phyloP scores from a whole-genome alignment of 352 stramenopile genomes.

The Globisporangium alternatum region DNA sequence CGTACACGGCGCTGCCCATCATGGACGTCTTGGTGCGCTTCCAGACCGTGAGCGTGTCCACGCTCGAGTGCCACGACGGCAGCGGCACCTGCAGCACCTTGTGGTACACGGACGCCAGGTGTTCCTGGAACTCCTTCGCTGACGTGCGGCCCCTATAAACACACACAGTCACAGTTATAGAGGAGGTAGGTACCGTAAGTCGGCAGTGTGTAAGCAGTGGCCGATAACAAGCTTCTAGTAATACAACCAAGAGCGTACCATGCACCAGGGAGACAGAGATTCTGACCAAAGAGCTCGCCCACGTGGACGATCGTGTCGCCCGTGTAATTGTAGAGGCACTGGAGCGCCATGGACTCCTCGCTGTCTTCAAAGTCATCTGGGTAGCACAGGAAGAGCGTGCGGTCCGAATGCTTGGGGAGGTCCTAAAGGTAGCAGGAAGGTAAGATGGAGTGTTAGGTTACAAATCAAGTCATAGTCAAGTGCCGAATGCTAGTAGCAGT shows the following conservation, averaged over 20 bases:
- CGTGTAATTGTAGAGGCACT: constrained; percentile 89
- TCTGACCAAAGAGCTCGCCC: constrained; percentile 91
- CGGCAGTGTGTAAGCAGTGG: not conserved
- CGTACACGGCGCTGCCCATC: constrained; percentile 77
- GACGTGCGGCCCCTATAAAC: constrained; percentile 84
- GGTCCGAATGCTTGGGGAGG: constrained; percentile 70
- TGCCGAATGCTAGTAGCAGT: not conserved
- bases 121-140: constrained; percentile 89
- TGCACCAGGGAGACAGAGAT: constrained; percentile 82
- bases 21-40: constrained; percentile 91
- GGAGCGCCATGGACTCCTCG: constrained; percentile 86
- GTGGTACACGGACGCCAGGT: constrained; percentile 90
- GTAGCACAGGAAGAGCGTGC: constrained; percentile 92
- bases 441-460: not conserved
- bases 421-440: constrained; percentile 25
- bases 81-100: constrained; percentile 91
- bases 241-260: constrained; percentile 40
- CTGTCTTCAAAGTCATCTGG: constrained; percentile 90
- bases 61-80: constrained; percentile 91
- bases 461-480: not conserved
- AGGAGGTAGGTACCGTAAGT: not conserved
- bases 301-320: constrained; percentile 93
- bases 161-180: not conserved
- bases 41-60: constrained; percentile 92
- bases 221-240: not conserved